A percentile compares a stretch with the other conserved stretches of the same genome.
Evolutionary conservation across 768 basidiomycete species (phyloP).

Genomic region (Pisolithus tinctorius): DNA sequence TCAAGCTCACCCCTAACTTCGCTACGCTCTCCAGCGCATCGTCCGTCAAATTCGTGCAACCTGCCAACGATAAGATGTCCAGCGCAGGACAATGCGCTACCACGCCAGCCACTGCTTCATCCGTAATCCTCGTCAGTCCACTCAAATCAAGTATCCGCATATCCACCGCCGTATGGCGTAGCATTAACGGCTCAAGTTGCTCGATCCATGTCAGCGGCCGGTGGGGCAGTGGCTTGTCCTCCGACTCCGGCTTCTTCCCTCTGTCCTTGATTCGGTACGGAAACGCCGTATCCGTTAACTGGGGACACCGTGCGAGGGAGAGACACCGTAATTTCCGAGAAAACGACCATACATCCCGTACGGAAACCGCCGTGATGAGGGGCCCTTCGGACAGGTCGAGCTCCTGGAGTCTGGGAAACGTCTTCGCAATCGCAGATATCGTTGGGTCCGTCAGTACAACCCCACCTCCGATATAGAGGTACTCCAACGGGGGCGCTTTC

Average conservation of each 20-base stretch:
- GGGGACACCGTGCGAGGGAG: conserved; percentile 69
- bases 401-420: conserved; percentile 73
- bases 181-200: conserved; percentile 52
- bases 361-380: conserved; percentile 57
- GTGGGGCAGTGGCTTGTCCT: conserved; percentile 49
- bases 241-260: conserved; percentile 15
- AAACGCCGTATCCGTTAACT: conserved; percentile 75
- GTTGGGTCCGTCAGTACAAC: conserved; percentile 53
- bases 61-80: conserved; percentile 68
- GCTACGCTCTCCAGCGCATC: conserved; percentile 59
- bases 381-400: conserved; percentile 71
- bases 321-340: conserved; percentile 71
- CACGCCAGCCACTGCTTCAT: conserved; percentile 70
- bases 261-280: conserved; percentile 41
- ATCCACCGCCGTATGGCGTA: conserved; percentile 61
- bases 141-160: conserved; percentile 77
- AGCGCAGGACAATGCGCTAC: conserved; percentile 70
- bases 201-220: conserved; percentile 57
- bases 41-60: conserved; percentile 74
- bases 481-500: conserved; percentile 60
- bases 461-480: conserved; percentile 69
- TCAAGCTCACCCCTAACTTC: conserved; percentile 67
- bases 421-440: conserved; percentile 64
- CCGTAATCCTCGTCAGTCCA: conserved; percentile 61
- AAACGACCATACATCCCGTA: conserved; percentile 78